These are phyloP conservation scores for Macrophomina phaseolina DNA, from an alignment of 2,329 filamentous ascomycete species.

Conservation along the genomic window DNA sequence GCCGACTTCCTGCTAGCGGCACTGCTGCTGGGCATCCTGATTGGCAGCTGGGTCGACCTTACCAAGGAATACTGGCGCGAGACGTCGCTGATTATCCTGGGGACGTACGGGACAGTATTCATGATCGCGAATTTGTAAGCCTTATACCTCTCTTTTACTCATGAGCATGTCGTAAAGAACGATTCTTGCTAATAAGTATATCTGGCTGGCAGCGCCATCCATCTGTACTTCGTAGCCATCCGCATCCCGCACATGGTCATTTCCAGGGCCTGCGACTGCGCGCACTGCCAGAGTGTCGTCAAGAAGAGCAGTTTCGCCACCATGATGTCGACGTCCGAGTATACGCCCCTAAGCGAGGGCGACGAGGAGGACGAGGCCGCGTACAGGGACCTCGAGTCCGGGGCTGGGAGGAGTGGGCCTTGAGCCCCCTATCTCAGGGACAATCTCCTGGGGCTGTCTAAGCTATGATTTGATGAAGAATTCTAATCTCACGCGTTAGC, in stretches of 20 bases:
- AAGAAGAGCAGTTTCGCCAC: neutral
- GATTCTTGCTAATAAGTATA: neutral
- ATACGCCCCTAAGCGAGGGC: neutral
- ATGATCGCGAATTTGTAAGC: constrained; percentile 3
- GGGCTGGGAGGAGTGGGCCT: neutral
- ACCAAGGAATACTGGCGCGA: neutral
- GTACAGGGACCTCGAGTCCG: constrained; percentile 6
- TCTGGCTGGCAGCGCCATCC: neutral
- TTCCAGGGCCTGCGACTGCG: neutral
- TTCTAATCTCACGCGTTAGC: too few species aligned
- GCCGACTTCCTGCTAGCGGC: neutral
- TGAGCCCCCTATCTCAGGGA: neutral
- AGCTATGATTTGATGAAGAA: too few species aligned
- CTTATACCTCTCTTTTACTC: too few species aligned
- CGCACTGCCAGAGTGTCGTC: constrained; percentile 12
- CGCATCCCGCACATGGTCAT: neutral
- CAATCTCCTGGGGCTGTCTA: neutral
- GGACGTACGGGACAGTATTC: constrained; percentile 13
- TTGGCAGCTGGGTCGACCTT: constrained; percentile 4
- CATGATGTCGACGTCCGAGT: neutral
- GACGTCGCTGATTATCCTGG: constrained; percentile 3
- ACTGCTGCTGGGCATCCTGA: neutral
- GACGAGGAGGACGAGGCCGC: constrained; percentile 8
- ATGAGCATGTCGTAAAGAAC: too few species aligned
- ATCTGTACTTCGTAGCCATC: neutral